Conservation (phyloP, 2,329 filamentous ascomycete genomes). For the Sporothrix luriei region DNA sequence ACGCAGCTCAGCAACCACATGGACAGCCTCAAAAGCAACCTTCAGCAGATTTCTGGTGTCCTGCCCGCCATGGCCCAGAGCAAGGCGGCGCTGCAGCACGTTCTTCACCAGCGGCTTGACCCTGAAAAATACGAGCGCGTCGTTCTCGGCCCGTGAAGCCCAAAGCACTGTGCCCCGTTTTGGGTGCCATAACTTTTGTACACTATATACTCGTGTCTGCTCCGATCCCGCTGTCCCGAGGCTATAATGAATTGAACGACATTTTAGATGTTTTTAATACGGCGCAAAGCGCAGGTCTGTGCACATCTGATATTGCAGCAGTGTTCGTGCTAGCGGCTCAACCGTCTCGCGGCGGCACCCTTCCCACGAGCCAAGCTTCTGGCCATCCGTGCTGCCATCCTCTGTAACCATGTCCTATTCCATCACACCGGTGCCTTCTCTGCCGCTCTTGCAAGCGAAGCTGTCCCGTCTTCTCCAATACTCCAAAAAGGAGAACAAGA, state of each 20-base stretch:
- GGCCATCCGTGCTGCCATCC: background rate
- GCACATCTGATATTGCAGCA: slow-evolving; percentile 17
- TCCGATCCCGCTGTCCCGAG: slow-evolving; percentile 28
- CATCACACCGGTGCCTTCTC: background rate
- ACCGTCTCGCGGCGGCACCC: background rate
- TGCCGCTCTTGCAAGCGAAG: slow-evolving; percentile 15
- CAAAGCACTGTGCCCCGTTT: background rate
- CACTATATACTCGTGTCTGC: background rate
- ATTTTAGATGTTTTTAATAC: background rate
- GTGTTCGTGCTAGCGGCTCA: slow-evolving; percentile 26
- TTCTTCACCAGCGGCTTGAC: slow-evolving; percentile 52
- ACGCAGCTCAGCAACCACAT: slow-evolving; percentile 58
- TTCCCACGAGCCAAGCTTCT: slow-evolving; percentile 6
- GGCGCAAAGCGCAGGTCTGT: background rate
- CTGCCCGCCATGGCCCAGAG: slow-evolving; percentile 53
- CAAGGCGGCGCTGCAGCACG: slow-evolving; percentile 53
- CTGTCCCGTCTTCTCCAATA: slow-evolving; percentile 17
- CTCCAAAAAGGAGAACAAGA: background rate
- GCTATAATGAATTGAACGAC: slow-evolving; percentile 28
- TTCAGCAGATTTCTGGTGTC: slow-evolving; percentile 57
- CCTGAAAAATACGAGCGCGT: slow-evolving; percentile 52
- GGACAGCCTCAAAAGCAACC: slow-evolving; percentile 58
- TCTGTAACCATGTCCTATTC: slow-evolving; percentile 6
- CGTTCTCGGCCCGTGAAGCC: slow-evolving; percentile 46
- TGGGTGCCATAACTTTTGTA: background rate